Evolutionary conservation across 2,329 filamentous ascomycete genomes (phyloP), one percentile per base, ranked within the genome.

Genomic region (Sporothrix pallida): DNA sequence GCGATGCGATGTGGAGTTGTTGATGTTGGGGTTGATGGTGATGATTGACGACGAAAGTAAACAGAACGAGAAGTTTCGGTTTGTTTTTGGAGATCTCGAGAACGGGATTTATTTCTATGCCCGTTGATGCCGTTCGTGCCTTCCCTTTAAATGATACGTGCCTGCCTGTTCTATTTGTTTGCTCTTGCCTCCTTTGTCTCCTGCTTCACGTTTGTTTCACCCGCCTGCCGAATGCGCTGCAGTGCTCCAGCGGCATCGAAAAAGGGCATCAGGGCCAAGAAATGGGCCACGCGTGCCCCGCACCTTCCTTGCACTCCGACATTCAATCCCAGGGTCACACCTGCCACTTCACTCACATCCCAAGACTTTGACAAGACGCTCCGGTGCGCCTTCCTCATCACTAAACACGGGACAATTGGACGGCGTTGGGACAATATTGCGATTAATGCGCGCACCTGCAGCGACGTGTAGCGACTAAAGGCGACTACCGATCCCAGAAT

Each of bases 131-230:
- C 20, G 62, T 50, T 68, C 65, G 65, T 20, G 23, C 70, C 31
- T 72, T 52, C 31, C n/a, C 48, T 52, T 68, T 52, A 31, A 44
- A 48, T 65, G 50, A 23, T 56, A 6, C 50, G 13, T 37, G 48
- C 60, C 1, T 37, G 31, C 62, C 13, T 68, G 20, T 31, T 44
- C 13, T 68, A 13, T 46, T 23, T 54, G 4, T 23, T 60, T 54
- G 20, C 48, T 52, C 31, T 37, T 37, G 31, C 31, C 4, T 37
- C 31, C 31, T 37, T 37, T 37, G 8, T 37, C 67, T 72, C 68
- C 68, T 75, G 74, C 73, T 70, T 73, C 74, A 73, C 71, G 13
- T 46, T 31, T 62, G 73, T 75, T 75, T 75, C 74, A 75, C 15
- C 60, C 65, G 20, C 48, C n/a, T 52, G 23, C 37, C 42, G 26